phyloP scores from a whole-genome alignment of 1,139 yeast species.

The Saccharomyces hybrid region DNA sequence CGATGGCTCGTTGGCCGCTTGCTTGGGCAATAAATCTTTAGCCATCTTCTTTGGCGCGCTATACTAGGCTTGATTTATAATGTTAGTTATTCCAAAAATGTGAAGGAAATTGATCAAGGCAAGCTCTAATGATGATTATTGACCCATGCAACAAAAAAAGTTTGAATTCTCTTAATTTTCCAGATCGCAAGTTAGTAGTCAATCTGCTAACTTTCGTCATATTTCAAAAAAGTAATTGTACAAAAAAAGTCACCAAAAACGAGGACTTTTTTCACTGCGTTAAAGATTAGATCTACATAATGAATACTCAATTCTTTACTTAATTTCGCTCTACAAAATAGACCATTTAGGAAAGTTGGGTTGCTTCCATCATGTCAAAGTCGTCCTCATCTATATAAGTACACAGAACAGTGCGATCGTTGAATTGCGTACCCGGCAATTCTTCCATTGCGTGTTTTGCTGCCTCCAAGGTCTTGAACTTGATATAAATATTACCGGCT shows the following conservation, averaged over 20 bases:
- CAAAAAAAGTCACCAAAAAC: not conserved
- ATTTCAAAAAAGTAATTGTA: not conserved
- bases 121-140: not conserved
- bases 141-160: not conserved
- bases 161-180: not conserved
- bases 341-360: not conserved
- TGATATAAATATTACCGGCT: conserved; percentile 65
- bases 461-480: conserved; percentile 45
- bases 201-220: not conserved
- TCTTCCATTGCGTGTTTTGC: conserved; percentile 54
- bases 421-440: conserved; percentile 62
- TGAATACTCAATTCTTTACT: conserved; percentile 3
- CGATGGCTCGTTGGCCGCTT: not conserved
- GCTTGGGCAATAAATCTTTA: not conserved
- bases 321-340: not conserved
- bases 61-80: not conserved
- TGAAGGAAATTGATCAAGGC: not conserved
- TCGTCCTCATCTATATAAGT: conserved; percentile 57
- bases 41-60: not conserved
- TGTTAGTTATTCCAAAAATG: not conserved
- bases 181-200: not conserved
- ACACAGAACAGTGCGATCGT: conserved; percentile 64
- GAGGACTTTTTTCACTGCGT: not conserved
- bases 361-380: conserved; percentile 30
- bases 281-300: conserved; percentile 2